Conservation (phyloP, 2,329 filamentous ascomycete species). For the Aspergillus sp. region DNA sequence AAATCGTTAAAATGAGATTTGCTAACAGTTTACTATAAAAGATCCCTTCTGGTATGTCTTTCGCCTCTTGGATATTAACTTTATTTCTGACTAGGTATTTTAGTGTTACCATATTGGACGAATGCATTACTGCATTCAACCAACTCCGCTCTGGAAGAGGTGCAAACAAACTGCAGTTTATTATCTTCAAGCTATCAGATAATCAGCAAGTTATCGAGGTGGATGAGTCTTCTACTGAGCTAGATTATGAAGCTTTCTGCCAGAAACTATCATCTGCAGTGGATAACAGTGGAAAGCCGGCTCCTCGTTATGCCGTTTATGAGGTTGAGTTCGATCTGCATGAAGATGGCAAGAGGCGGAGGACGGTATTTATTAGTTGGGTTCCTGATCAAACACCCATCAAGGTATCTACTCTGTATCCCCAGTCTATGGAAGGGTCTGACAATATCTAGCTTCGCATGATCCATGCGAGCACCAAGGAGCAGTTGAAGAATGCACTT, state of each 20-base stretch:
- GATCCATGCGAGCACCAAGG: slow-evolving; percentile 10
- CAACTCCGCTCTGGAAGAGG: slow-evolving; percentile 2
- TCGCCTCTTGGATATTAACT: background rate
- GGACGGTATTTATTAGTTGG: slow-evolving; percentile 10
- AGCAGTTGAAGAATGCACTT: slow-evolving; percentile 5
- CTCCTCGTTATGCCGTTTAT: slow-evolving; percentile 11
- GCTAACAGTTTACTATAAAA: background rate
- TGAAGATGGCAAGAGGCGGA: slow-evolving; percentile 5
- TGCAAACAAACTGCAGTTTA: slow-evolving; percentile 2
- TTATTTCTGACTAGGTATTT: too few species aligned
- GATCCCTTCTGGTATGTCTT: background rate
- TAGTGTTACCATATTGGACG: background rate
- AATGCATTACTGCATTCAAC: slow-evolving; percentile 1
- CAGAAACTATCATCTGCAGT: slow-evolving; percentile 4
- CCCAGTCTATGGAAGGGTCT: background rate
- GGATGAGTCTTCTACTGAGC: slow-evolving; percentile 5
- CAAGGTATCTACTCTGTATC: background rate
- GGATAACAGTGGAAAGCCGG: background rate
- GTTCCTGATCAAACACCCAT: slow-evolving; percentile 6
- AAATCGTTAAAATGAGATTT: background rate
- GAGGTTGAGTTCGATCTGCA: slow-evolving; percentile 12
- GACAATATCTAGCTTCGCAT: slow-evolving; percentile 2
- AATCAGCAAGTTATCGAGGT: slow-evolving; percentile 4
- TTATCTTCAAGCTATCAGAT: slow-evolving; percentile 11
- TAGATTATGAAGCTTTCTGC: slow-evolving; percentile 8